Evolutionary conservation across 225 moss, liverwort and hornwort species (phyloP), one percentile per base, ranked within the genome.

Genomic region (Pseudisothecium myosuroides): DNA sequence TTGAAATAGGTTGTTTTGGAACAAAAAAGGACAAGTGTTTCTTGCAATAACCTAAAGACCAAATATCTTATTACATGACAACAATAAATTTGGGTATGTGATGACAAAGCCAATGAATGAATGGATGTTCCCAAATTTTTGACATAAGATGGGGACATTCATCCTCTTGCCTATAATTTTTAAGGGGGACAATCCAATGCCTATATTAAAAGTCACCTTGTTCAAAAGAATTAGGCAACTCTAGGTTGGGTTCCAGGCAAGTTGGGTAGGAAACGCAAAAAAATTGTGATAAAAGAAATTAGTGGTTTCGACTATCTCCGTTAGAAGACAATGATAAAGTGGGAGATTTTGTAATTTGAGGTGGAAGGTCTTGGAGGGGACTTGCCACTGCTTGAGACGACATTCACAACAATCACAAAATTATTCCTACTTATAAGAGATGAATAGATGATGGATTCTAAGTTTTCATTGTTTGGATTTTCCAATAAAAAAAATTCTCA

Each of bases 251-350:
- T 14, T 73, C 6, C 10, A 73, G 10, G 9, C 17, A 28, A 10
- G 17, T 10, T 45, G 16, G 17, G 45, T 2, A 10, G 0, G 17
- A 73, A 73, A 45, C 2, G 1, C 16, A 43, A 27, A 27, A 41
- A 28, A 27, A 26, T 10, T 69, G 39, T 69, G 1, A 24, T 69
- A 39, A 72, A 27, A 43, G 1, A 17, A 17, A 45, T 28, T 45
- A 6, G 10, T 0, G 17, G 0, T 17, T 43, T 73, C 2, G 3
- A 72, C 0, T 0, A 0, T 28, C 10, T 43, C 2, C 2, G 0
- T 17, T 1, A 0, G 1, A 2, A 72, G 10, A 10, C 3, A 28
- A 45, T 10, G 2, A 10, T 2, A 45, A 73, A 28, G 28, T 45
- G 0, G 5, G 43, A 41, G 9, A 16, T 41, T 26, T 24, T 71